phyloP scores from a whole-genome alignment of 2,329 filamentous ascomycete species.

The Pestalotiopsis sp. region DNA sequence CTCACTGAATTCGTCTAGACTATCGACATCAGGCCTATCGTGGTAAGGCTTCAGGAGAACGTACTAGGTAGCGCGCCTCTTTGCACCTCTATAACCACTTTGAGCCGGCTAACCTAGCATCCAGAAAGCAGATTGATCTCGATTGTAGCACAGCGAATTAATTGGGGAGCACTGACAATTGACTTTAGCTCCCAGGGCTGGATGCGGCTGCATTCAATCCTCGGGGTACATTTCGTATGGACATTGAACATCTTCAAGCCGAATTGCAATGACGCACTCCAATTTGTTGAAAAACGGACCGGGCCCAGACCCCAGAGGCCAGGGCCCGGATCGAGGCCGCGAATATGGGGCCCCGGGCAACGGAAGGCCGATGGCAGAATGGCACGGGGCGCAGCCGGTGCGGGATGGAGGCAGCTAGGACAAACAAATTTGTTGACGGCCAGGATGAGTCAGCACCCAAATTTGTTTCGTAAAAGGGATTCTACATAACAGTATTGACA shows the following conservation, averaged over 20 bases:
- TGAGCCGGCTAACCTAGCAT: neutral
- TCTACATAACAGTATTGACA: neutral
- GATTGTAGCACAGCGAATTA: neutral
- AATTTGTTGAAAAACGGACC: too few relatives aligned
- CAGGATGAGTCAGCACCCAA: neutral
- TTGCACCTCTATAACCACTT: neutral
- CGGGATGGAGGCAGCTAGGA: too few relatives aligned
- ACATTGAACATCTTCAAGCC: neutral
- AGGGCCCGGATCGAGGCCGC: too few relatives aligned
- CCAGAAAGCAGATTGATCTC: neutral
- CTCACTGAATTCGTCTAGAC: neutral
- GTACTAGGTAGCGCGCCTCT: neutral
- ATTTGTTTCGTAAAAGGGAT: neutral
- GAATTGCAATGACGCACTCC: neutral
- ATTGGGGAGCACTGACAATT: neutral
- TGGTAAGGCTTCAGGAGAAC: neutral
- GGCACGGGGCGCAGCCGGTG: too few relatives aligned
- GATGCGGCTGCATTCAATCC: neutral
- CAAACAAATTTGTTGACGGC: too few relatives aligned
- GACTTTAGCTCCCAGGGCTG: neutral
- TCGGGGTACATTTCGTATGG: neutral
- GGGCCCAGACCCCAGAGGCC: too few relatives aligned
- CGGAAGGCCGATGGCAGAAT: too few relatives aligned
- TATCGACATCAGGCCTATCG: neutral
- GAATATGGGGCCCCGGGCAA: too few relatives aligned